phyloP scores from a whole-genome alignment of 2,329 filamentous ascomycete species.

The Penicillium corylophilum region DNA sequence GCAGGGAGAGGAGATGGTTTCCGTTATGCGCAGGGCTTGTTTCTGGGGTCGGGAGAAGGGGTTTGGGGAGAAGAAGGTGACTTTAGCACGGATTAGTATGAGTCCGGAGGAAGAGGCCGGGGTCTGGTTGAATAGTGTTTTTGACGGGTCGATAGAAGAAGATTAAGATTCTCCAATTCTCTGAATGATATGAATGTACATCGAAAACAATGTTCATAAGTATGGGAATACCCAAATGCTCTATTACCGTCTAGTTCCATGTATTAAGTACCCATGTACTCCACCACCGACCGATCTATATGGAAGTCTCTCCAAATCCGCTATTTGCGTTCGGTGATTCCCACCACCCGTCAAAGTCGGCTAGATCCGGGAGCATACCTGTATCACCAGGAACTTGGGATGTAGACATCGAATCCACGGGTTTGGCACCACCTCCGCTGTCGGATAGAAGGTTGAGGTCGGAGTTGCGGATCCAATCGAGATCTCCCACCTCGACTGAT shows the following conservation, averaged over 20 bases:
- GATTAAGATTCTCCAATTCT: not conserved
- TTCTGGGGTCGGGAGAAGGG: slow-evolving; percentile 45
- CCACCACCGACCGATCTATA: slow-evolving; percentile 10
- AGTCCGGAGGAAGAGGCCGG: slow-evolving; percentile 6
- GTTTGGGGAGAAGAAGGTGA: slow-evolving; percentile 39
- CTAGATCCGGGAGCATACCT: slow-evolving; percentile 22
- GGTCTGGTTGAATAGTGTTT: slow-evolving; percentile 12
- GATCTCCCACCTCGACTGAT: slow-evolving; percentile 19
- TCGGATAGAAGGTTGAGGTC: slow-evolving; percentile 28
- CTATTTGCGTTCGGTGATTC: slow-evolving; percentile 21
- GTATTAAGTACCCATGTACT: not conserved
- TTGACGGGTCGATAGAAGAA: slow-evolving; percentile 8
- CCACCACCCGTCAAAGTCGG: slow-evolving; percentile 36
- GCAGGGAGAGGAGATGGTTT: slow-evolving; percentile 44
- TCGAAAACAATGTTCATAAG: not conserved
- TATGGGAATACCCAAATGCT: not conserved
- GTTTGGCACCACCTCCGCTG: slow-evolving; percentile 2
- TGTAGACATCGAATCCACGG: slow-evolving; percentile 6
- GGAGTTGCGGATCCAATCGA: slow-evolving; percentile 32
- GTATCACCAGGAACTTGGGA: slow-evolving; percentile 15
- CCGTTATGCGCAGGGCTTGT: slow-evolving; percentile 43
- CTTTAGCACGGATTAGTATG: slow-evolving; percentile 3
- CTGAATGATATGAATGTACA: not conserved
- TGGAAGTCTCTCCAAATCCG: slow-evolving; percentile 14
- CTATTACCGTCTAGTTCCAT: not conserved